Evolutionary conservation across 2,329 filamentous ascomycete species (phyloP).

Genomic region (Apiospora sp.): DNA sequence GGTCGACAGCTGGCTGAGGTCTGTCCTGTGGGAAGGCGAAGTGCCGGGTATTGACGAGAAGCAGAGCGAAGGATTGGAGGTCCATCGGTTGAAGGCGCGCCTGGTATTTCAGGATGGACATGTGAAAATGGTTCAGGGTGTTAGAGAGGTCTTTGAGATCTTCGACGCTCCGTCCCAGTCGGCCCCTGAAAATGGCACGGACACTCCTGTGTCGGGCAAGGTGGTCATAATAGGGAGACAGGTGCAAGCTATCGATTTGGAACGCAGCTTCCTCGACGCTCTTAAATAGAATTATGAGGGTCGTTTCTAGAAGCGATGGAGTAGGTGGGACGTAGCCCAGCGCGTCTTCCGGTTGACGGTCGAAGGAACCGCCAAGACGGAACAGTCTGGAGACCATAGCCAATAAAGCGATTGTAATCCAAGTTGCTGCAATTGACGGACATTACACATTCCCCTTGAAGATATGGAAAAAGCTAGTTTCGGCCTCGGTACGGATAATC

Average conservation of each 20-base stretch:
- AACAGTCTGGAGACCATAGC: neutral
- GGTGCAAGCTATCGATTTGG: conserved; percentile 60
- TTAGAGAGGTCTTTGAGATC: conserved; percentile 93
- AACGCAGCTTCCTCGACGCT: conserved; percentile 46
- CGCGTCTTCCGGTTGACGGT: neutral
- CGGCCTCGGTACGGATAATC: neutral
- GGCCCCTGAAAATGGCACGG: conserved; percentile 28
- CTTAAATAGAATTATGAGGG: conserved; percentile 25
- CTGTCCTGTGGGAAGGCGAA: conserved; percentile 81
- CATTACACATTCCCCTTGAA: neutral
- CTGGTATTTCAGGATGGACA: conserved; percentile 70
- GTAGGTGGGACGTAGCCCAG: neutral
- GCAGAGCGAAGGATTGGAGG: conserved; percentile 66
- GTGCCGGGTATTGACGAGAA: conserved; percentile 57
- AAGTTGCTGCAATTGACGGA: neutral
- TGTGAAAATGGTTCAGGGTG: conserved; percentile 85
- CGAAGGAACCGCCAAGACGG: neutral
- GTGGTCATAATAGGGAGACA: conserved; percentile 70
- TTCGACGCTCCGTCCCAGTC: conserved; percentile 61
- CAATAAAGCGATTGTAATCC: neutral
- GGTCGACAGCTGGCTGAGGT: conserved; percentile 84
- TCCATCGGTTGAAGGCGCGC: conserved; percentile 88
- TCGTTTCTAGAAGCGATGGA: conserved; percentile 15
- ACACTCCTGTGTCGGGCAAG: conserved; percentile 55
- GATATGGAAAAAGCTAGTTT: neutral